phyloP scores from a whole-genome alignment of 2,329 filamentous ascomycete genomes.

The Lachnellula arida region DNA sequence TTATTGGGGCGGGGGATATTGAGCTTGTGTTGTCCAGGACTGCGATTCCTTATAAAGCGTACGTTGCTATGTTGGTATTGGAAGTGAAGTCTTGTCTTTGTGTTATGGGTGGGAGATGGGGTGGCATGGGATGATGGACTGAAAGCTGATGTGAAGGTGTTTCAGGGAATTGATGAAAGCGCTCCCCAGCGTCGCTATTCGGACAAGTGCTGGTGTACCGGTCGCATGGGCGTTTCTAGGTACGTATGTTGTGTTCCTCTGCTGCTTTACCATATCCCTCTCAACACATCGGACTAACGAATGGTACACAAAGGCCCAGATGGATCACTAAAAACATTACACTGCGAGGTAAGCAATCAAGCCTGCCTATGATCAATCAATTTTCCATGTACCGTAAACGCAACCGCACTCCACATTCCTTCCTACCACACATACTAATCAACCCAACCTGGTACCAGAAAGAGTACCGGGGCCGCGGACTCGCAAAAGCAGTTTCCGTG shows the following conservation, averaged over 20 bases:
- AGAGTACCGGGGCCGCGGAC: slow-evolving; percentile 53
- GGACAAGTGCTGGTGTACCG: slow-evolving; percentile 40
- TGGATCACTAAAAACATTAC: slow-evolving; percentile 55
- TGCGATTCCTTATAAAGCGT: slow-evolving; percentile 41
- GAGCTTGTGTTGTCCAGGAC: slow-evolving; percentile 50
- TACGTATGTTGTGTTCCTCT: neutral
- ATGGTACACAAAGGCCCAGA: slow-evolving; percentile 44
- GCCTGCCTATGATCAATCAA: neutral
- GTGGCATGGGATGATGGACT: slow-evolving; percentile 28
- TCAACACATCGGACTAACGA: neutral
- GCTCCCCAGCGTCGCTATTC: slow-evolving; percentile 44
- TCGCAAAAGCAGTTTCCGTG: slow-evolving; percentile 57
- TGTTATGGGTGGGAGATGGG: slow-evolving; percentile 23
- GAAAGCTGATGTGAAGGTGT: too few species aligned
- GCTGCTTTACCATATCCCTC: too few species aligned
- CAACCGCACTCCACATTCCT: neutral
- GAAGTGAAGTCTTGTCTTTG: neutral
- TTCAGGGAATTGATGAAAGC: slow-evolving; percentile 28
- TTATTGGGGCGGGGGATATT: slow-evolving; percentile 48
- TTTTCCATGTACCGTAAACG: neutral
- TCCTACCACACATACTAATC: too few species aligned
- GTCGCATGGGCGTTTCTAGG: slow-evolving; percentile 59
- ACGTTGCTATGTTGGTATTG: neutral
- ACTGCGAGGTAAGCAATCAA: slow-evolving; percentile 45
- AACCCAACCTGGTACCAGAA: slow-evolving; percentile 34